phyloP scores from a whole-genome alignment of 2,329 filamentous ascomycete species.

The Furcasterigmium sp. region DNA sequence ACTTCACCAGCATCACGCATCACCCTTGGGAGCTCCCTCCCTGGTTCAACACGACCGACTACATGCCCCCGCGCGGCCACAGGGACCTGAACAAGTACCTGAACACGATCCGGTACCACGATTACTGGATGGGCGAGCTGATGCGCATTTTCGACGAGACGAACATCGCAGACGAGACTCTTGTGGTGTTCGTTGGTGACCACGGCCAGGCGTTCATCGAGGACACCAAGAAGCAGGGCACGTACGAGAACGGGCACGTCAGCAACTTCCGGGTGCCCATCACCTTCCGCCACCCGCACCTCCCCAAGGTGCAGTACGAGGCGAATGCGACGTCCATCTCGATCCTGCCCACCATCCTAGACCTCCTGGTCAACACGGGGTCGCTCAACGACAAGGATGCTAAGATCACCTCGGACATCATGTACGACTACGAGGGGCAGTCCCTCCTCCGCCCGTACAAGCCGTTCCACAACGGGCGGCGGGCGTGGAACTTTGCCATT shows the following conservation, averaged over 20 bases:
- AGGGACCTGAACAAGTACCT: slow-evolving; percentile 31
- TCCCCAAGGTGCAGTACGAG: slow-evolving; percentile 32
- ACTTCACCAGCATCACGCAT: slow-evolving; percentile 31
- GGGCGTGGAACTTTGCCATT: slow-evolving; percentile 48
- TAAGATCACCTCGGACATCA: slow-evolving; percentile 28
- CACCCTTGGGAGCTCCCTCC: slow-evolving; percentile 18
- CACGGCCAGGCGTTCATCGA: slow-evolving; percentile 35
- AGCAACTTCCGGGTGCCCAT: slow-evolving; percentile 37
- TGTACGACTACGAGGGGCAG: slow-evolving; percentile 39
- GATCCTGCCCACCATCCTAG: slow-evolving; percentile 39
- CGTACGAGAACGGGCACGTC: slow-evolving; percentile 37
- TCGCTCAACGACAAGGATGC: slow-evolving; percentile 27
- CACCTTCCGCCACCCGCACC: slow-evolving; percentile 34
- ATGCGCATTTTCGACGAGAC: slow-evolving; percentile 34
- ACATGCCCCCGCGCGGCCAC: neutral
- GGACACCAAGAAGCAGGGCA: slow-evolving; percentile 27
- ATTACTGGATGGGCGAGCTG: slow-evolving; percentile 30
- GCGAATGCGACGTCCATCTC: slow-evolving; percentile 34
- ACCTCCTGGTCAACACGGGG: slow-evolving; percentile 32
- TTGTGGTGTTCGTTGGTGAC: slow-evolving; percentile 40
- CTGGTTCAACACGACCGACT: neutral
- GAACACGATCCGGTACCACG: slow-evolving; percentile 32
- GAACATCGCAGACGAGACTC: slow-evolving; percentile 35
- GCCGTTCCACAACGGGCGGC: neutral
- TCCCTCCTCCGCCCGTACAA: slow-evolving; percentile 34